Evolutionary conservation across 139 green algal genomes (phyloP).

Genomic region (Asterochloris sp.): DNA sequence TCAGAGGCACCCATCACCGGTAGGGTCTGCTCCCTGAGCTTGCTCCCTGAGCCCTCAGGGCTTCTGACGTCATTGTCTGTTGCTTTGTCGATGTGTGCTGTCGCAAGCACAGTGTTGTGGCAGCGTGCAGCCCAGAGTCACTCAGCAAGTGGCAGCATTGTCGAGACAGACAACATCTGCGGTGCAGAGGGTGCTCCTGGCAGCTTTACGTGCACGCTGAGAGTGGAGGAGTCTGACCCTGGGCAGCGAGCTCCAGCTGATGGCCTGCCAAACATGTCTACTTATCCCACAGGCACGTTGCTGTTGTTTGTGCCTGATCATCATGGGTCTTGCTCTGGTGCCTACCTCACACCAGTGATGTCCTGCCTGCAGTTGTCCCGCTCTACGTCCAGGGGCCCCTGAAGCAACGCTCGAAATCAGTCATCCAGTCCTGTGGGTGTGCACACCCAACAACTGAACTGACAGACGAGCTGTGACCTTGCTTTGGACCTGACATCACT

Average conservation of each 20-base stretch:
- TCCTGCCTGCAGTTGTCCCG: too few species aligned
- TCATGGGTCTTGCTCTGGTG: too few species aligned
- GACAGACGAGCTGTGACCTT: too few species aligned
- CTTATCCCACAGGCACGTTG: constrained; percentile 12
- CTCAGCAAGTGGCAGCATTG: neutral
- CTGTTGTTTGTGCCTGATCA: too few species aligned
- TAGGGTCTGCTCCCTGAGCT: neutral
- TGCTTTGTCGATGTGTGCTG: neutral
- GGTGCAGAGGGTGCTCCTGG: constrained; percentile 6
- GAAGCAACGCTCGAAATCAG: too few species aligned
- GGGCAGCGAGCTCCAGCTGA: neutral
- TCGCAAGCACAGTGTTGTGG: neutral
- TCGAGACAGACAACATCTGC: neutral
- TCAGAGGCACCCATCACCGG: too few species aligned
- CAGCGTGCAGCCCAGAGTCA: neutral
- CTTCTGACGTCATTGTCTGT: neutral
- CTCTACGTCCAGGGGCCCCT: too few species aligned
- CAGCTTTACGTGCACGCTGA: constrained; percentile 16
- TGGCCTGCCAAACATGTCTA: neutral
- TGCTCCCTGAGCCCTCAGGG: neutral
- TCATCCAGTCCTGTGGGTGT: too few species aligned
- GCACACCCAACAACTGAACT: too few species aligned
- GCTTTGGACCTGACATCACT: too few species aligned
- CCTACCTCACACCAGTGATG: too few species aligned
- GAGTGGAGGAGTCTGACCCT: constrained; percentile 22